Evolutionary conservation across 1,139 yeast species (phyloP).

Genomic region (Pichia sp.): DNA sequence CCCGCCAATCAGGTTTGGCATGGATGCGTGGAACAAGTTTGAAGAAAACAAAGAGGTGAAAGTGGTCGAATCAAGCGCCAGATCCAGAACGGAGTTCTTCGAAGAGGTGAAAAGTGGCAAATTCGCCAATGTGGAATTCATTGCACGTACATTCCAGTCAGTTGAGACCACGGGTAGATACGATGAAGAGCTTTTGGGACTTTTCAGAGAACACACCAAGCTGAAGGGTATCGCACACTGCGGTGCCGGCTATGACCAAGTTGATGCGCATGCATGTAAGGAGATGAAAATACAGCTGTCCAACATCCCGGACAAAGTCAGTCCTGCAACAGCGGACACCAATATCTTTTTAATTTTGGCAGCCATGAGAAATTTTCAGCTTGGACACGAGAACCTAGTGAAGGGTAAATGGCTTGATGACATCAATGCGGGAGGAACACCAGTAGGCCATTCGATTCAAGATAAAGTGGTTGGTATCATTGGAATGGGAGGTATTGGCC

Average conservation of each 20-base stretch:
- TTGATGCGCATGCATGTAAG: constrained; percentile 48
- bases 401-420: constrained; percentile 49
- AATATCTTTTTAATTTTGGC: constrained; percentile 59
- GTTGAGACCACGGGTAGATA: constrained; percentile 55
- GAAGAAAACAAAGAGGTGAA: constrained; percentile 37
- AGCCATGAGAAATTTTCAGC: constrained; percentile 56
- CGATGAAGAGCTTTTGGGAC: constrained; percentile 58
- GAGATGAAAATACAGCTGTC: constrained; percentile 49
- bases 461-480: constrained; percentile 60
- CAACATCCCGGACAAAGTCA: constrained; percentile 66
- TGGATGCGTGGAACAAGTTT: constrained; percentile 47
- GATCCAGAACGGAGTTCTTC: constrained; percentile 40
- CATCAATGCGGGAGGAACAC: constrained; percentile 34
- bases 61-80: constrained; percentile 21
- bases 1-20: constrained; percentile 45
- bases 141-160: constrained; percentile 30
- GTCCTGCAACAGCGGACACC: constrained; percentile 75
- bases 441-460: constrained; percentile 51
- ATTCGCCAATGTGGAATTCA: constrained; percentile 38
- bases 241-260: constrained; percentile 93
- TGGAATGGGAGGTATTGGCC: constrained; percentile 80
- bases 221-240: constrained; percentile 63
- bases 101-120: constrained; percentile 39
- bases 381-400: constrained; percentile 38
- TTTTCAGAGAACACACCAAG: constrained; percentile 41